Evolutionary conservation across 345 rosid species (phyloP).

Genomic region (Eucalyptus marginata): DNA sequence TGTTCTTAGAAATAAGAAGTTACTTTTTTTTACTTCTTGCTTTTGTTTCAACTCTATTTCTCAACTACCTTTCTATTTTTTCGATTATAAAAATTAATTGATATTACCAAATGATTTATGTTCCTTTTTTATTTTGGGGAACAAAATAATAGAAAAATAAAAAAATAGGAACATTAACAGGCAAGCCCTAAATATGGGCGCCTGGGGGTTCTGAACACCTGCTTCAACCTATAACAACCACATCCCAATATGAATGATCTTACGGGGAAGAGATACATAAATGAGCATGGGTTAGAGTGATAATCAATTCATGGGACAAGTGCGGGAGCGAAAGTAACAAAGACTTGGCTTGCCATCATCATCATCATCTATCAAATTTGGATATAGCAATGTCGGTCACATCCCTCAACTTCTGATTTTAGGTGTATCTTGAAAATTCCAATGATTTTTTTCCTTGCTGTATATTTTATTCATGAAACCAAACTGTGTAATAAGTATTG

Average conservation of each 20-base stretch:
- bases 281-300: not conserved
- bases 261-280: not conserved
- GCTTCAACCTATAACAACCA: not conserved
- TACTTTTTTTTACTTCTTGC: no score
- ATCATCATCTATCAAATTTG: not conserved
- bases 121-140: rapidly evolving
- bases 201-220: not conserved
- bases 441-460: not conserved
- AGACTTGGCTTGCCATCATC: not conserved
- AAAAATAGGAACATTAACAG: no score
- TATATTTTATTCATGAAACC: not conserved
- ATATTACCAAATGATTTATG: rapidly evolving
- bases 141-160: rapidly evolving
- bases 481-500: not conserved
- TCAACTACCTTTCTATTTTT: no score
- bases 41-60: no score
- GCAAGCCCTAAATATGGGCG: not conserved
- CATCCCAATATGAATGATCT: not conserved
- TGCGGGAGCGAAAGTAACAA: not conserved
- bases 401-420: not conserved
- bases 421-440: not conserved
- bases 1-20: no score
- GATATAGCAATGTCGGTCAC: not conserved
- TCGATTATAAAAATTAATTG: rapidly evolving
- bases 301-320: not conserved